Conservation (phyloP, 2,329 filamentous ascomycete genomes). For the Xylariaceae sp. region DNA sequence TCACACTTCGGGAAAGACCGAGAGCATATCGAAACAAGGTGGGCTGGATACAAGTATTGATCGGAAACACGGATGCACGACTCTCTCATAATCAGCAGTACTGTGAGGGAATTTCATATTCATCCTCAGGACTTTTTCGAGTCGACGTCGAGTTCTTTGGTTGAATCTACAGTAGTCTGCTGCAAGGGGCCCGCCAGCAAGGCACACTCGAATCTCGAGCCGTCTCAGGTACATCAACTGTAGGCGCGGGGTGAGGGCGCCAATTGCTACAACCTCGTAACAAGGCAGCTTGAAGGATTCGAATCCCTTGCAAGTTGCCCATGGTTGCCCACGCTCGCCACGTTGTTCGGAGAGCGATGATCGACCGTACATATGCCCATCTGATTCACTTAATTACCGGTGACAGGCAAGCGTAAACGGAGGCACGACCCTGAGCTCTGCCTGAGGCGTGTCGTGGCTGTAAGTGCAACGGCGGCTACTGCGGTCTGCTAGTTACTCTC, state of each 20-base stretch:
- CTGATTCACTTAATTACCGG: constrained; percentile 16
- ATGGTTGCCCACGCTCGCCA: constrained; percentile 11
- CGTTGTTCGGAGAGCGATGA: constrained; percentile 19
- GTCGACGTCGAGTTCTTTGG: no score
- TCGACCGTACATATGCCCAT: constrained; percentile 14
- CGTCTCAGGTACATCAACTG: background rate
- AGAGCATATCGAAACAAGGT: no score
- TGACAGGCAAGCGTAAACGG: constrained; percentile 5
- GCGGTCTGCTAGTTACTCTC: background rate
- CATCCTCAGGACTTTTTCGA: no score
- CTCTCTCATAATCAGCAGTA: no score
- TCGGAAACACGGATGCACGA: no score
- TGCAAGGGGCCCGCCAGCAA: background rate
- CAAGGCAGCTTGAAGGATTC: background rate
- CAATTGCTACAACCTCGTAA: constrained; percentile 14
- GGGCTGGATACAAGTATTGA: no score
- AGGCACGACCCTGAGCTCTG: background rate
- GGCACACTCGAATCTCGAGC: background rate
- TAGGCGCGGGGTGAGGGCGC: constrained; percentile 8
- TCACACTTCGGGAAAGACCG: no score
- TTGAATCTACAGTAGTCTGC: no score
- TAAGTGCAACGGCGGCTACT: constrained; percentile 8
- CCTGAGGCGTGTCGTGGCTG: background rate
- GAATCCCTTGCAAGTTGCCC: background rate
- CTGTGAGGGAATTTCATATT: no score